Evolutionary conservation across 2,329 filamentous ascomycete species (phyloP).

Genomic region (Cercospora janseana): DNA sequence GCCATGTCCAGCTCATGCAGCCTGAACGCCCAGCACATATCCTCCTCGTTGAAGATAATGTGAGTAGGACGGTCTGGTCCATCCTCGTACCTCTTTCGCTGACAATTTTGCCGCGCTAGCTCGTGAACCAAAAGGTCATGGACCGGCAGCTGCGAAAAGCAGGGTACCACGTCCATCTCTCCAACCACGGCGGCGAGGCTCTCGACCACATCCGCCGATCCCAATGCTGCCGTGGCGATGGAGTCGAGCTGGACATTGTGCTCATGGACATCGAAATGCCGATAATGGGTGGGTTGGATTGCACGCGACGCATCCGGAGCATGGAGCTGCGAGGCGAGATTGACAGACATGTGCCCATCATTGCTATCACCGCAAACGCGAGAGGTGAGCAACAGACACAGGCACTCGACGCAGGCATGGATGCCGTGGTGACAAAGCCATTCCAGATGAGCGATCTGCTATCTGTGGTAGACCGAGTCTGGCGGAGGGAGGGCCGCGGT

Average conservation of each 20-base stretch:
- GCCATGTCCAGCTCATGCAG: neutral
- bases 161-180: slow-evolving; percentile 28
- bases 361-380: slow-evolving; percentile 73
- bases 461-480: slow-evolving; percentile 43
- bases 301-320: slow-evolving; percentile 28
- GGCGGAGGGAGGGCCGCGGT: neutral
- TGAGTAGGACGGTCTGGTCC: slow-evolving; percentile 62
- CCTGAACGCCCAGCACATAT: slow-evolving; percentile 41
- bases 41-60: slow-evolving; percentile 39
- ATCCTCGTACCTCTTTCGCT: slow-evolving; percentile 65
- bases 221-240: slow-evolving; percentile 1
- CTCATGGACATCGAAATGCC: slow-evolving; percentile 39
- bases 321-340: slow-evolving; percentile 47
- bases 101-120: slow-evolving; percentile 48
- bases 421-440: slow-evolving; percentile 48
- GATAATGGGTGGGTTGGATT: slow-evolving; percentile 34
- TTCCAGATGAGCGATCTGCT: slow-evolving; percentile 45
- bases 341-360: slow-evolving; percentile 62
- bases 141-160: slow-evolving; percentile 24
- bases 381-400: slow-evolving; percentile 55
- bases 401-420: slow-evolving; percentile 71
- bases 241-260: slow-evolving; percentile 25
- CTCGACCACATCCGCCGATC: slow-evolving; percentile 26
- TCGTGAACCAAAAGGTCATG: slow-evolving; percentile 40
- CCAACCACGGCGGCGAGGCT: slow-evolving; percentile 34